Evolutionary conservation across 495 filamentous ascomycete species (phyloP), one percentile per base, ranked within the genome.

Genomic region (Neurospora intermedia): DNA sequence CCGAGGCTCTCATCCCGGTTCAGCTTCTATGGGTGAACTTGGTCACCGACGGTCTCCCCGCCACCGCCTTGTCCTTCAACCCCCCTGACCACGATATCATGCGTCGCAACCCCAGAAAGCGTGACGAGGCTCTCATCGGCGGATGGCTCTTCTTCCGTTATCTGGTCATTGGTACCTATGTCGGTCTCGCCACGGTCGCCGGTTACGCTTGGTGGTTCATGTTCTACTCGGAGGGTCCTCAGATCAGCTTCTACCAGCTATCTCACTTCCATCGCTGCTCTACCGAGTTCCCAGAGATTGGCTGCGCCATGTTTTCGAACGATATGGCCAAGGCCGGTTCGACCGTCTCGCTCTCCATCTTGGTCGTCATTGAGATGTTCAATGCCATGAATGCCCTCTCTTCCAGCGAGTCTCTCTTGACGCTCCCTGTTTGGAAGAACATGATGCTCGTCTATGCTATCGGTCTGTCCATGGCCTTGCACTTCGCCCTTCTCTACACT

Each of bases 131-230:
- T 16, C 89, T 99, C 70, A 93, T 99, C 43, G 89, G 92, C 69
- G 93, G 94, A 71, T 99, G 96, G 96, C 84, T 99, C 31, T 95
- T 99, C 84, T 96, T 98, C 88, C 89, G 96, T 45, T 99, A 99
- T 83, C 88, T 99, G 87, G 91, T 98, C 35, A 94, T 99, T 78
- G 96, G 96, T 43, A 92, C 87, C 9, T 99, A 98, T 74, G 96
- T 99, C 71, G 96, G 96, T 77, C 88, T 90, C 42, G 96, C 96
- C 54, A 99, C 96, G 8, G 96, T 99, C 4, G 94, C 92, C 80
- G 96, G 96, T 42, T 99, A 99, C 80, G 95, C 94, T 38, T 99
- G 96, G 96, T 98, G 94, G 93, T 99, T 99, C 85, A 92, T 98
- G 90, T 97, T 92, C 85, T 93, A 98, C 82, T 84, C 90, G 39